Evolutionary conservation across 2,329 filamentous ascomycete species (phyloP).

Genomic region (Aspergillus persii): DNA sequence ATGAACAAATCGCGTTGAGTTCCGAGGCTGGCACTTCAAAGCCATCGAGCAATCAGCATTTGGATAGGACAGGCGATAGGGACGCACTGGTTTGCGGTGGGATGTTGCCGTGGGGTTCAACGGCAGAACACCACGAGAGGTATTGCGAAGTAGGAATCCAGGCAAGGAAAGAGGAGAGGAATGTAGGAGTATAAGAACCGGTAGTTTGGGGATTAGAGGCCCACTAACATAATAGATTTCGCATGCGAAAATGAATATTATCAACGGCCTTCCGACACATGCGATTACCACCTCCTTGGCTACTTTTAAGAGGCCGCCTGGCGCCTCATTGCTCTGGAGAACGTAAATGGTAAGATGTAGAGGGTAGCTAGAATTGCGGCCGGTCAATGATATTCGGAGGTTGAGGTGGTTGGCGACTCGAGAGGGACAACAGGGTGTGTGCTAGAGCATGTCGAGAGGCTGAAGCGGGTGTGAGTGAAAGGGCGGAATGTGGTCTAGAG

Average conservation of each 20-base stretch:
- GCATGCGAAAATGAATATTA: slow-evolving; percentile 7
- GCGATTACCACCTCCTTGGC: background rate
- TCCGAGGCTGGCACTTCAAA: slow-evolving; percentile 6
- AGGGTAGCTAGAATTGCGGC: background rate
- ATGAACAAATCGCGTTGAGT: background rate
- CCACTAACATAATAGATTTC: slow-evolving; percentile 12
- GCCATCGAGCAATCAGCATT: slow-evolving; percentile 15
- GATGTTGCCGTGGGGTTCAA: background rate
- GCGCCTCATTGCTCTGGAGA: slow-evolving; percentile 4
- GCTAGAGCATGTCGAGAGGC: background rate
- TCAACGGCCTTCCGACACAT: background rate
- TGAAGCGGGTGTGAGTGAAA: background rate
- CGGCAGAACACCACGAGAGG: background rate
- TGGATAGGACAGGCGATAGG: slow-evolving; percentile 7
- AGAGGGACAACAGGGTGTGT: background rate
- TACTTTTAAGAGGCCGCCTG: slow-evolving; percentile 5
- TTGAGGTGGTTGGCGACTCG: slow-evolving; percentile 2
- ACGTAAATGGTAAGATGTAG: background rate
- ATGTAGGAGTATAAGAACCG: background rate
- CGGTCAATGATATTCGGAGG: slow-evolving; percentile 2
- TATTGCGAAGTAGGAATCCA: background rate
- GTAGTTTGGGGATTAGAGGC: slow-evolving; percentile 8
- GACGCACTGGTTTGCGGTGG: background rate
- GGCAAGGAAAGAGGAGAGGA: background rate
- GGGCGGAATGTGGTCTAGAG: slow-evolving; percentile 12